These are phyloP conservation scores for Aspergillus pseudonomiae DNA, from an alignment of 2,329 filamentous ascomycete genomes.

Conservation along the genomic window DNA sequence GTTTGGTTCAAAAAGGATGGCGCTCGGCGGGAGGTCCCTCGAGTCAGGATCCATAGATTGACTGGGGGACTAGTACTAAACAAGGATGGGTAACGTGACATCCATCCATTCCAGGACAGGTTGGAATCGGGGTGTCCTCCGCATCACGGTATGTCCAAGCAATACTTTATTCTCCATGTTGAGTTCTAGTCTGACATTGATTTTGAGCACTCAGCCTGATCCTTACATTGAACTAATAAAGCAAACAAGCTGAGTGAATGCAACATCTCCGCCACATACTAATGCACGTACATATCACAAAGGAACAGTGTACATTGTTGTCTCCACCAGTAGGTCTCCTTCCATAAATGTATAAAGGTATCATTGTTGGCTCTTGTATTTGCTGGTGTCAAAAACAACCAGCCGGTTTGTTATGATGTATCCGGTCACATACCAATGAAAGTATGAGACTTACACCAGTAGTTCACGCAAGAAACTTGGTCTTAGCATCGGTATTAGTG, in stretches of 20 bases:
- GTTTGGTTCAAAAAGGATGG: background rate
- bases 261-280: background rate
- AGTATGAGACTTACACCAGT: slow-evolving; percentile 72
- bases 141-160: background rate
- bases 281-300: background rate
- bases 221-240: background rate
- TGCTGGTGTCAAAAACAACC: slow-evolving; percentile 57
- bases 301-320: background rate
- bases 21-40: background rate
- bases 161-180: background rate
- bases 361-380: background rate
- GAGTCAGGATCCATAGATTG: background rate
- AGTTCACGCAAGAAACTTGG: slow-evolving; percentile 66
- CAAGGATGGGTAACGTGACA: background rate
- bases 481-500: slow-evolving; percentile 79
- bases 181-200: background rate
- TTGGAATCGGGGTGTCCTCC: background rate
- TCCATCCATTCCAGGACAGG: background rate
- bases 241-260: background rate
- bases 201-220: background rate
- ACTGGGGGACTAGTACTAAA: background rate
- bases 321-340: background rate
- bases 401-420: slow-evolving; percentile 93
- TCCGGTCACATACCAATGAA: slow-evolving; percentile 85
- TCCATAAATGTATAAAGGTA: background rate